Conservation (phyloP, 176 grass and related monocot species). For the Musa troglodytarum region DNA sequence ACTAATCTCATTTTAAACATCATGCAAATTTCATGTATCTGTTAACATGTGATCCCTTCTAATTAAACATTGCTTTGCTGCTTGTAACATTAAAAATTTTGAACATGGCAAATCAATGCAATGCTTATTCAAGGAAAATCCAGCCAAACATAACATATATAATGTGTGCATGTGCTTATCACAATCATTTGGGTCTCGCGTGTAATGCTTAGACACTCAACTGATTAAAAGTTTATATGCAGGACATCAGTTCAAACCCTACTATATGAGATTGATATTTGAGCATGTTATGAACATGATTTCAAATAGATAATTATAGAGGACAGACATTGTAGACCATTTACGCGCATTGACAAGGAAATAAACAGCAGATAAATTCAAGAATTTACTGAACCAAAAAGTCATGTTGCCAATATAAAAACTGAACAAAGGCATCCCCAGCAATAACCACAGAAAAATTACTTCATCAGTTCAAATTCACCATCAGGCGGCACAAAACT, state of each 20-base stretch:
- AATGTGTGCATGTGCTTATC: background rate
- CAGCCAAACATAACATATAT: background rate
- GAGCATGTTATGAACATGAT: background rate
- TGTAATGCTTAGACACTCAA: background rate
- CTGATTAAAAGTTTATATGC: background rate
- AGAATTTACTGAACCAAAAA: background rate
- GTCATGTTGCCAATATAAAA: slow-evolving; percentile 10
- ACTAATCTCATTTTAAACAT: no score
- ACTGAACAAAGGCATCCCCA: slow-evolving; percentile 11
- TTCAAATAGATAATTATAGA: background rate
- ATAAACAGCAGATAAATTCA: background rate
- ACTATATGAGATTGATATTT: background rate
- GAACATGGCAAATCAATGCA: no score
- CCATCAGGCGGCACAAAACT: slow-evolving; percentile 98
- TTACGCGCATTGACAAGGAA: background rate
- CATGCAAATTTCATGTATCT: no score
- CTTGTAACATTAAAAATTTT: no score
- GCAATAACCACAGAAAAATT: slow-evolving; percentile 30
- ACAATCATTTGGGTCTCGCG: background rate
- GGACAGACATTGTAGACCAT: background rate
- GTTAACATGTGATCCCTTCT: no score
- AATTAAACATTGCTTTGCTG: no score
- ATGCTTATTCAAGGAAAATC: background rate
- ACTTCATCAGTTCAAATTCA: slow-evolving; percentile 99
- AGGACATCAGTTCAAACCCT: background rate